Conservation (phyloP, 306 rosid species). For the Sicyos edulis region DNA sequence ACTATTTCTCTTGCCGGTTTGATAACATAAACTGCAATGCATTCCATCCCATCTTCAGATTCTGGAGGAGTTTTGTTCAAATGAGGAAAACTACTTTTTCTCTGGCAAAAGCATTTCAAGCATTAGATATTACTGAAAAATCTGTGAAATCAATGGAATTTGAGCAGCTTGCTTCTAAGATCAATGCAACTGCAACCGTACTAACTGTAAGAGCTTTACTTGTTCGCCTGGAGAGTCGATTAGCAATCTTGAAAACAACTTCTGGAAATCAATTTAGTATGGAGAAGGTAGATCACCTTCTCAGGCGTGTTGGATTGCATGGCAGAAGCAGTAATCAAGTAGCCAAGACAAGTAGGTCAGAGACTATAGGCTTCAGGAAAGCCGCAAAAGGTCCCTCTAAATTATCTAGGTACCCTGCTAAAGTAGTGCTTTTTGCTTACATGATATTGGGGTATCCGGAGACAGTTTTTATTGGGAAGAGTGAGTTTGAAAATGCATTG, state of each 20-base stretch:
- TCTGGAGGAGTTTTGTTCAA: constrained; percentile 65
- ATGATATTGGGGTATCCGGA: constrained; percentile 25
- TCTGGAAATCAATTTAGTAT: constrained; percentile 37
- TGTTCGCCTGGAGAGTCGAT: constrained; percentile 67
- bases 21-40: not conserved
- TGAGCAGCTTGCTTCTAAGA: constrained; percentile 73
- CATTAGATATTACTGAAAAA: constrained; percentile 53
- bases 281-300: constrained; percentile 88
- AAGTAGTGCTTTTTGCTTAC: constrained; percentile 62
- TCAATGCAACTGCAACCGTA: constrained; percentile 68
- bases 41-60: constrained; percentile 36
- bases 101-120: constrained; percentile 55
- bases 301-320: constrained; percentile 69
- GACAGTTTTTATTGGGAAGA: constrained; percentile 49
- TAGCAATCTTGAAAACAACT: constrained; percentile 44
- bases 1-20: not conserved
- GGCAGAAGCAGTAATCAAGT: constrained; percentile 48
- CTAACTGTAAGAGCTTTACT: constrained; percentile 60
- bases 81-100: constrained; percentile 58
- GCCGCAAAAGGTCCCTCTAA: constrained; percentile 1
- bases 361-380: constrained; percentile 1
- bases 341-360: constrained; percentile 33
- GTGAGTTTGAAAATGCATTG: constrained; percentile 65
- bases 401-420: constrained; percentile 71
- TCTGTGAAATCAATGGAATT: constrained; percentile 69